These are phyloP conservation scores for Solanum infundibuliforme DNA, from an alignment of 257 asterid genomes.

Conservation along the genomic window DNA sequence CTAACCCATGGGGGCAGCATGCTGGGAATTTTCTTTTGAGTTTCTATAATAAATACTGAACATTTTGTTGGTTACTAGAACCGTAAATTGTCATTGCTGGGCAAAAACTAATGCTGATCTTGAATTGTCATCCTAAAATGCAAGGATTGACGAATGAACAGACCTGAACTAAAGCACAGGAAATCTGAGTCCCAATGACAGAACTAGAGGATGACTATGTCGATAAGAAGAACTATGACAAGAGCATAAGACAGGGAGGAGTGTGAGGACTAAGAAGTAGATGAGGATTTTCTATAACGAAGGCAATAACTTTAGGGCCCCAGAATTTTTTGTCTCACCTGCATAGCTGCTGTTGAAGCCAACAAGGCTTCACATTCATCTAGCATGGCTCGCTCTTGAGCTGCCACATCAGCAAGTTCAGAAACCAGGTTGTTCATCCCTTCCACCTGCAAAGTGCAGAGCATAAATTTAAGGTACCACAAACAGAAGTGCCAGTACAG, in stretches of 20 bases:
- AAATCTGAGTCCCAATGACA: background rate
- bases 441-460: slow-evolving; percentile 43
- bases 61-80: background rate
- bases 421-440: slow-evolving; percentile 53
- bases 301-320: background rate
- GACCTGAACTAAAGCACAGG: background rate
- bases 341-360: slow-evolving; percentile 53
- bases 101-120: background rate
- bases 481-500: background rate
- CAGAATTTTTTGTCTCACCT: slow-evolving; percentile 31
- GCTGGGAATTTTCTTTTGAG: background rate
- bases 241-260: background rate
- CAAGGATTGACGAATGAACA: background rate
- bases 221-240: background rate
- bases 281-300: background rate
- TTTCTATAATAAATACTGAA: background rate
- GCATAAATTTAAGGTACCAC: background rate
- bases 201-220: background rate
- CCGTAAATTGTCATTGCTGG: background rate
- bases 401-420: slow-evolving; percentile 76
- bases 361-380: slow-evolving; percentile 58
- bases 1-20: background rate
- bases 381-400: slow-evolving; percentile 73
- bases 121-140: background rate
- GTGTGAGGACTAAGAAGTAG: background rate